These are phyloP conservation scores for Myriosclerotinia duriaeana DNA, from an alignment of 2,329 filamentous ascomycete genomes.

Conservation along the genomic window DNA sequence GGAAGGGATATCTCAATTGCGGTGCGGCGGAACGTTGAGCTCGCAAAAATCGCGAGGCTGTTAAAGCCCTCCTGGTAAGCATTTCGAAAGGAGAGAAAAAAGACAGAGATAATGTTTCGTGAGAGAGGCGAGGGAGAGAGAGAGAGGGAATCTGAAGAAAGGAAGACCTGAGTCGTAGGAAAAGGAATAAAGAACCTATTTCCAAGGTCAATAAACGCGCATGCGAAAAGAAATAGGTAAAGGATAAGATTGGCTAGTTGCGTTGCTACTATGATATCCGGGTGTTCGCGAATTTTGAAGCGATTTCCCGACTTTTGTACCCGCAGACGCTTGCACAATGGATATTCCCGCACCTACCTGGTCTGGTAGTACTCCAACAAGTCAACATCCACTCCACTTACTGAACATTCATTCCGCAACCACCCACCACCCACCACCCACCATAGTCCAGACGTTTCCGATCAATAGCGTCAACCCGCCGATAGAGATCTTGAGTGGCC, in stretches of 20 bases:
- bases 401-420: slow-evolving; percentile 18
- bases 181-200: slow-evolving; percentile 9
- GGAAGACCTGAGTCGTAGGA: slow-evolving; percentile 6
- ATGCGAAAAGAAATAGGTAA: slow-evolving; percentile 21
- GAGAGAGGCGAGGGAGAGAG: slow-evolving; percentile 29
- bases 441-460: slow-evolving; percentile 3
- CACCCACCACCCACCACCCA: slow-evolving; percentile 9
- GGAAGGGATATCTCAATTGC: slow-evolving; percentile 45
- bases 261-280: not conserved
- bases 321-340: slow-evolving; percentile 17
- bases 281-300: slow-evolving; percentile 25
- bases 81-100: slow-evolving; percentile 31
- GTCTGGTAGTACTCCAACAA: not conserved
- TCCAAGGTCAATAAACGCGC: slow-evolving; percentile 4
- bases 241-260: slow-evolving; percentile 9
- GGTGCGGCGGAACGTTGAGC: slow-evolving; percentile 32
- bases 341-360: slow-evolving; percentile 16
- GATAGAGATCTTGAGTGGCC: not conserved
- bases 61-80: slow-evolving; percentile 40
- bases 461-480: slow-evolving; percentile 18
- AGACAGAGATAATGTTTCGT: slow-evolving; percentile 23
- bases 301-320: slow-evolving; percentile 11
- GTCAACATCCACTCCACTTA: slow-evolving; percentile 22
- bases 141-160: slow-evolving; percentile 12
- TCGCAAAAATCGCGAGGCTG: slow-evolving; percentile 40